phyloP scores from a whole-genome alignment of 2,329 filamentous ascomycete species.

The Fusarium hainanense region DNA sequence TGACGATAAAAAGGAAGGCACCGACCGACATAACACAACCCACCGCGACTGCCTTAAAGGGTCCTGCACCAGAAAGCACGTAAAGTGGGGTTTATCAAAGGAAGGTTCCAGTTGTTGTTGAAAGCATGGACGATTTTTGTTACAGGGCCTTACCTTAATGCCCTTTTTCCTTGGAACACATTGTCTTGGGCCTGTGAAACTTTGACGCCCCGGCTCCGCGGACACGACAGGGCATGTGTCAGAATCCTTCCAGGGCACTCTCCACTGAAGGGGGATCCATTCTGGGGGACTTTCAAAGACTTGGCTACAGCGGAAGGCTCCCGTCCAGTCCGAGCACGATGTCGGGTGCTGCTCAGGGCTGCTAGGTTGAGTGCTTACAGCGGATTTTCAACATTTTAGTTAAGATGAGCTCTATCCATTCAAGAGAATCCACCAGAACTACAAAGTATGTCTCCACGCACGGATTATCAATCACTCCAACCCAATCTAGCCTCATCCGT shows the following conservation, averaged over 20 bases:
- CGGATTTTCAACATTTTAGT: not conserved
- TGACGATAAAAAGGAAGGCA: conserved; percentile 19
- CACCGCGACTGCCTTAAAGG: conserved; percentile 14
- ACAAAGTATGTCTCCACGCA: conserved; percentile 9
- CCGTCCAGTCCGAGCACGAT: conserved; percentile 2
- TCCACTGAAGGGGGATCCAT: not conserved
- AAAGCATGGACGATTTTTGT: conserved; percentile 23
- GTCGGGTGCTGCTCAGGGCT: not conserved
- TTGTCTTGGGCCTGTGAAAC: conserved; percentile 25
- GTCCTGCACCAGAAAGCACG: not conserved
- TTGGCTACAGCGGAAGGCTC: conserved; percentile 8
- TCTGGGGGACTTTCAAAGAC: not conserved
- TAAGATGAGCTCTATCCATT: conserved; percentile 15
- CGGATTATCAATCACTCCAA: conserved; percentile 32
- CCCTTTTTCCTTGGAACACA: conserved; percentile 23
- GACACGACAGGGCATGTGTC: conserved; percentile 27
- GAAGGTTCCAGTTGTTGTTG: conserved; percentile 36
- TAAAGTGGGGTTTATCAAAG: conserved; percentile 24
- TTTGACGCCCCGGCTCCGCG: conserved; percentile 29
- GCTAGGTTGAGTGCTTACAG: conserved; percentile 14
- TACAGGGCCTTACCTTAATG: not conserved
- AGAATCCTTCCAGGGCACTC: conserved; percentile 18
- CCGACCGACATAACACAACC: not conserved
- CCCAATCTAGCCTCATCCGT: conserved; percentile 9
- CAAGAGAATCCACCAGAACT: conserved; percentile 30